Evolutionary conservation across 805 yeast genomes (phyloP).

Genomic region (Candida stauntonica): DNA sequence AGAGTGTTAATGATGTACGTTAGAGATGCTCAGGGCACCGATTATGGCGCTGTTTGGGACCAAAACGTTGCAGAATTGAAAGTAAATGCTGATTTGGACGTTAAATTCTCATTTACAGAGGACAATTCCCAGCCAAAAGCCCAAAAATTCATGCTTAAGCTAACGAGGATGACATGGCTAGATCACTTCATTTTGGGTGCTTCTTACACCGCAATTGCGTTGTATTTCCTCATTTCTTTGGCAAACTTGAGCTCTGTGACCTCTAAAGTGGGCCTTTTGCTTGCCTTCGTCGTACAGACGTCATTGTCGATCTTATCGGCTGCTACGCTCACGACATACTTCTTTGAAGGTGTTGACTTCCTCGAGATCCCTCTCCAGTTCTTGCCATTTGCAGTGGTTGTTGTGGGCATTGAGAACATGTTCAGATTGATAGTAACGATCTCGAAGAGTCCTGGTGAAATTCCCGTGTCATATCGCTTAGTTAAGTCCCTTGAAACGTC

Average conservation of each 20-base stretch:
- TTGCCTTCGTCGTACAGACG: constrained; percentile 41
- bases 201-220: constrained; percentile 27
- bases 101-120: constrained; percentile 2
- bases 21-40: constrained; percentile 6
- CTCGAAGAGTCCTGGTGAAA: constrained; percentile 38
- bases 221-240: constrained; percentile 36
- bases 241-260: constrained; percentile 38
- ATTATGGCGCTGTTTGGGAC: constrained; percentile 29
- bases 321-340: constrained; percentile 37
- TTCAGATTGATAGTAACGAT: constrained; percentile 40
- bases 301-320: constrained; percentile 38
- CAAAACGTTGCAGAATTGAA: constrained; percentile 27
- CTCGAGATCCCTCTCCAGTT: constrained; percentile 37
- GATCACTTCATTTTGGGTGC: constrained; percentile 25
- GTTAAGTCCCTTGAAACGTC: constrained; percentile 34
- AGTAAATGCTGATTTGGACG: too few relatives aligned
- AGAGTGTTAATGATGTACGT: constrained; percentile 33
- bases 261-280: constrained; percentile 41
- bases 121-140: background rate
- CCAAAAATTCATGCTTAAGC: constrained; percentile 7
- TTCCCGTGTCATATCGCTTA: constrained; percentile 35
- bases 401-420: constrained; percentile 44
- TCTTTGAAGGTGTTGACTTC: constrained; percentile 32
- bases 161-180: constrained; percentile 17
- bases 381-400: constrained; percentile 37